phyloP scores from a whole-genome alignment of 495 filamentous ascomycete genomes.

The Cladorrhinum samala region DNA sequence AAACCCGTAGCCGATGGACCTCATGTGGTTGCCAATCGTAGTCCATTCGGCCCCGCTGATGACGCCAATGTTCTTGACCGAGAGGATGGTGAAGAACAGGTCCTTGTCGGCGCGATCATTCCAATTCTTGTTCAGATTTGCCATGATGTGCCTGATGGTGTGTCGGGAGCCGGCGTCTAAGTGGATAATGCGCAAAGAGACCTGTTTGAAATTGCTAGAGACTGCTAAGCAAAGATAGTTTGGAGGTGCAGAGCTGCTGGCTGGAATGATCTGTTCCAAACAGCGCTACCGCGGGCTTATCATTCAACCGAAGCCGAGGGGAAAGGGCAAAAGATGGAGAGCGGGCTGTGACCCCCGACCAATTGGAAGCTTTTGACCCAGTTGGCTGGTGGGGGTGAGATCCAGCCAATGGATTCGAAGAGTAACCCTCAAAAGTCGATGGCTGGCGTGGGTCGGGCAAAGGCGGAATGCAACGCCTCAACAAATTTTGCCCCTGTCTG shows the following conservation, averaged over 20 bases:
- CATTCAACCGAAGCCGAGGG: conserved; percentile 21
- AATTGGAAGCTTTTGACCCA: neutral
- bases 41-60: conserved; percentile 50
- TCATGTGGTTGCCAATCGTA: conserved; percentile 47
- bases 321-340: neutral
- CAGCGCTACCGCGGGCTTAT: conserved; percentile 14
- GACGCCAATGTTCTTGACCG: conserved; percentile 48
- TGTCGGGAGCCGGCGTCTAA: neutral
- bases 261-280: conserved; percentile 16
- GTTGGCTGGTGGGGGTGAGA: conserved; percentile 2
- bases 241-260: conserved; percentile 6
- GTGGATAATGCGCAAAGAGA: conserved; percentile 14
- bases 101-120: conserved; percentile 49
- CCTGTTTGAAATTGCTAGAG: conserved; percentile 27
- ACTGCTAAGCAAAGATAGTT: conserved; percentile 28
- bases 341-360: neutral
- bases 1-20: conserved; percentile 45
- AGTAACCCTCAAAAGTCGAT: no score
- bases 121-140: conserved; percentile 47
- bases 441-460: no score
- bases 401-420: neutral
- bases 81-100: conserved; percentile 50
- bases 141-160: conserved; percentile 5
- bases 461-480: no score
- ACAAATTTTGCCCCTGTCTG: no score